A percentile compares a stretch with the other conserved stretches of the same genome.
Conservation (phyloP, 306 rosid genomes). For the Calophaca sinica region DNA sequence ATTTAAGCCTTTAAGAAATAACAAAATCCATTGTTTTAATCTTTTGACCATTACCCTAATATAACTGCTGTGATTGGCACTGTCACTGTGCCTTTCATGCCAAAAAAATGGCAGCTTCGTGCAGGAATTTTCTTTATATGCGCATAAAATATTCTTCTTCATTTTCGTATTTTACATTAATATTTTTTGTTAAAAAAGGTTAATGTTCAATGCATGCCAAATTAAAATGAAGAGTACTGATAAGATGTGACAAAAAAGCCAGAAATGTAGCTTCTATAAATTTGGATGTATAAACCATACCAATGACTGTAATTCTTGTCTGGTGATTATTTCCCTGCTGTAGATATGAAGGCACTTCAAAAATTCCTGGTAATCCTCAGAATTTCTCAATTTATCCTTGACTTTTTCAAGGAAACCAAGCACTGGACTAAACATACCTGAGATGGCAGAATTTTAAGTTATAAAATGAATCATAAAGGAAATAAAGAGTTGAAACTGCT, state of each 20-base stretch:
- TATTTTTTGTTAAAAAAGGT: constrained; percentile 2
- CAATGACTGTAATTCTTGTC: constrained; percentile 83
- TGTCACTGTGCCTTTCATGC: constrained; percentile 30
- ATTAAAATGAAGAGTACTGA: constrained; percentile 22
- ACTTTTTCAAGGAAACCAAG: constrained; percentile 89
- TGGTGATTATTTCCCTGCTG: constrained; percentile 93
- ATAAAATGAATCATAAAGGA: constrained; percentile 16
- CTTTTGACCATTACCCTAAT: constrained; percentile 5
- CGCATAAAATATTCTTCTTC: neutral
- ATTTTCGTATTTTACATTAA: constrained; percentile 25
- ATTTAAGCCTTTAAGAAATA: constrained; percentile 35
- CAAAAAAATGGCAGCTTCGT: neutral
- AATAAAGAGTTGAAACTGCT: constrained; percentile 15
- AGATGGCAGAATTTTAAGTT: constrained; percentile 35
- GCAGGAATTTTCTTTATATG: neutral
- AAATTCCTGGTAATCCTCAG: constrained; percentile 93
- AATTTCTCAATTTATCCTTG: constrained; percentile 77
- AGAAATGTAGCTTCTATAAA: constrained; percentile 18
- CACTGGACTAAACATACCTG: constrained; percentile 83
- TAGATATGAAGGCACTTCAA: constrained; percentile 96
- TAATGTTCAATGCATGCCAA: constrained; percentile 1
- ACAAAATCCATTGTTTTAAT: constrained; percentile 17
- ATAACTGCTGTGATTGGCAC: constrained; percentile 5
- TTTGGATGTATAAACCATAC: constrained; percentile 56
- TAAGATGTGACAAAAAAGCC: neutral